These are phyloP conservation scores for Pelagomonas calceolata DNA, from an alignment of 108 stramenopile species.

Conservation along the genomic window DNA sequence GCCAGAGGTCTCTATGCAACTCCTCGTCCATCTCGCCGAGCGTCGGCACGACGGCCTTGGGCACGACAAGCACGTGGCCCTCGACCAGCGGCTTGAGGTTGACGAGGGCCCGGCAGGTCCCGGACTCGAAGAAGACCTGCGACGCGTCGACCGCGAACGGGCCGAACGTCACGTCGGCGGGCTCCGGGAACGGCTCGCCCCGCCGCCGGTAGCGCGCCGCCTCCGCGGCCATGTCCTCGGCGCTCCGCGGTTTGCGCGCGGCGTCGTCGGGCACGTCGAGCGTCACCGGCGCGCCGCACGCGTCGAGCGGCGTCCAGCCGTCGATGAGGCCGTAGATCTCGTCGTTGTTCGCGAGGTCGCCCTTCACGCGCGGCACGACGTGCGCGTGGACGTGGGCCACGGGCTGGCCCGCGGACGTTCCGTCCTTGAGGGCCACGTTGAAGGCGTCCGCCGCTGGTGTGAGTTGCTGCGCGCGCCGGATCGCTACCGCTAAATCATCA, in stretches of 20 bases:
- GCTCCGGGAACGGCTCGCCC: not conserved
- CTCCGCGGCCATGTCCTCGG: constrained; percentile 14
- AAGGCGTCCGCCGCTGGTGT: constrained; percentile 31
- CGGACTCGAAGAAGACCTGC: constrained; percentile 4
- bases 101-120: constrained; percentile 43
- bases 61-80: constrained; percentile 71
- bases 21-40: constrained; percentile 55
- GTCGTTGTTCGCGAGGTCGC: not conserved
- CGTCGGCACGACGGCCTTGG: constrained; percentile 40
- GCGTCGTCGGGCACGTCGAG: not conserved
- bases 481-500: constrained; percentile 57
- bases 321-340: not conserved
- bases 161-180: not conserved
- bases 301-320: not conserved
- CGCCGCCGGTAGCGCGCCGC: not conserved
- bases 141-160: not conserved
- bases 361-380: constrained; percentile 50
- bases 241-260: not conserved
- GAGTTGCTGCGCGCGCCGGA: constrained; percentile 18
- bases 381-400: constrained; percentile 84
- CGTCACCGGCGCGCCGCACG: too few species aligned
- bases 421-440: constrained; percentile 83
- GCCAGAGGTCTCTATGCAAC: constrained; percentile 66
- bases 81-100: constrained; percentile 76
- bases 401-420: constrained; percentile 60